Percentiles rank a stretch among this genome's conserved stretches.
Conservation (phyloP, 805 yeast genomes). For the Yarrowia sp. region DNA sequence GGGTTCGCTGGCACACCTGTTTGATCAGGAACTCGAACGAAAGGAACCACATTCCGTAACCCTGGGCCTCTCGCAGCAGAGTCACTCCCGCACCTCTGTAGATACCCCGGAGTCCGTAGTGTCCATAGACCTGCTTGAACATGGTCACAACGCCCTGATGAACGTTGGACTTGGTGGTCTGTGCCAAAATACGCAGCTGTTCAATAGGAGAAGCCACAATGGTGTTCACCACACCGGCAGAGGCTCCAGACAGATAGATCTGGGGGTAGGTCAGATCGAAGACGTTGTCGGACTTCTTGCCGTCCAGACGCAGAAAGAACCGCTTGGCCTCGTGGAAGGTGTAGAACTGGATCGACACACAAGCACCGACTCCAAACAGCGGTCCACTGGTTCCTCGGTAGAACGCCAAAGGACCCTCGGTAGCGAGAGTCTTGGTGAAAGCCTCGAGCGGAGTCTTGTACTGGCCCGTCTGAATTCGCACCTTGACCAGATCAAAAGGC, state of each 20-base stretch:
- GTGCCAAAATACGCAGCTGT: constrained; percentile 61
- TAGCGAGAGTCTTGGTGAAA: constrained; percentile 51
- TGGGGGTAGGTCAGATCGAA: constrained; percentile 50
- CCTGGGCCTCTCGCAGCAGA: constrained; percentile 59
- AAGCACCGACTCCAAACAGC: constrained; percentile 64
- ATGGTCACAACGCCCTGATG: constrained; percentile 32
- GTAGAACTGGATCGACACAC: constrained; percentile 67
- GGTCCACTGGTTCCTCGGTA: constrained; percentile 70
- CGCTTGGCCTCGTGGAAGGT: constrained; percentile 70
- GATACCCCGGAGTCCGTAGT: constrained; percentile 47
- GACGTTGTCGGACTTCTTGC: constrained; percentile 29
- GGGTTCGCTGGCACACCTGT: constrained; percentile 10
- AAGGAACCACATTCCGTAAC: constrained; percentile 73
- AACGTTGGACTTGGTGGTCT: constrained; percentile 41
- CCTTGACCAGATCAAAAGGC: constrained; percentile 70
- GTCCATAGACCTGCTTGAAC: constrained; percentile 52
- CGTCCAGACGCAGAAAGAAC: constrained; percentile 45
- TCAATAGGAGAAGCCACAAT: constrained; percentile 65
- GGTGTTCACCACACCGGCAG: constrained; percentile 64
- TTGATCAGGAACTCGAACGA: constrained; percentile 53
- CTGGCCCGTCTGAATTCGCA: constrained; percentile 68
- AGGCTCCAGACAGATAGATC: constrained; percentile 60
- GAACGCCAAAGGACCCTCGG: constrained; percentile 62
- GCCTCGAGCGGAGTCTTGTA: constrained; percentile 52
- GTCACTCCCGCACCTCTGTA: constrained; percentile 58